Percentiles rank a stretch among this genome's conserved stretches.
phyloP scores from a whole-genome alignment of 495 filamentous ascomycete species.

The Cryomyces antarcticus region DNA sequence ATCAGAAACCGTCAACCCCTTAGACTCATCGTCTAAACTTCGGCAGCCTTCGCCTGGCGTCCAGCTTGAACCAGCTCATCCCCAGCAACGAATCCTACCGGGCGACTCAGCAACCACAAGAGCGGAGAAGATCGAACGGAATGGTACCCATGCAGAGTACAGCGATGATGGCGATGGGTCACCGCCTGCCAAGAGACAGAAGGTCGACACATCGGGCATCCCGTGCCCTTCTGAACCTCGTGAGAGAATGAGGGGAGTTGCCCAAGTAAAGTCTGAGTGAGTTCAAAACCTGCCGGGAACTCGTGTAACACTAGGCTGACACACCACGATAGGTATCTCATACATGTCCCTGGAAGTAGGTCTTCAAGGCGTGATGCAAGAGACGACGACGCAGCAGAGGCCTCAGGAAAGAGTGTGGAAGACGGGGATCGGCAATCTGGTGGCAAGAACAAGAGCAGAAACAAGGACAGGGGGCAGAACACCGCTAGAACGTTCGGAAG shows the following conservation, averaged over 20 bases:
- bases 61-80: conserved; percentile 1
- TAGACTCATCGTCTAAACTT: conserved; percentile 2
- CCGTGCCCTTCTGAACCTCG: conserved; percentile 3
- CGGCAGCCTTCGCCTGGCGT: neutral
- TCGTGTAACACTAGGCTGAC: no score
- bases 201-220: neutral
- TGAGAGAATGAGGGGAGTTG: conserved; percentile 42
- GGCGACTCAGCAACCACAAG: conserved; percentile 10
- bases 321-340: no score
- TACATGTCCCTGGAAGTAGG: no score
- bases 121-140: conserved; percentile 11
- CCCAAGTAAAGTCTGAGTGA: conserved; percentile 71
- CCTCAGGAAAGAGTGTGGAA: conserved; percentile 19
- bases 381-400: conserved; percentile 20
- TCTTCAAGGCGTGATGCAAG: no score
- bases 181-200: neutral
- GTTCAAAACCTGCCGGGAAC: conserved; percentile 6
- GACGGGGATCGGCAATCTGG: conserved; percentile 18
- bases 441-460: conserved; percentile 37
- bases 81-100: conserved; percentile 5
- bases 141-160: neutral
- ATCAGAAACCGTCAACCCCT: conserved; percentile 1
- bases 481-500: conserved; percentile 65
- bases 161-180: neutral
- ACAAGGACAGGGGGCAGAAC: conserved; percentile 65